A percentile compares a stretch with the other conserved stretches of the same genome.
Conservation (phyloP, 768 basidiomycete species). For the Dendrothele bispora region DNA sequence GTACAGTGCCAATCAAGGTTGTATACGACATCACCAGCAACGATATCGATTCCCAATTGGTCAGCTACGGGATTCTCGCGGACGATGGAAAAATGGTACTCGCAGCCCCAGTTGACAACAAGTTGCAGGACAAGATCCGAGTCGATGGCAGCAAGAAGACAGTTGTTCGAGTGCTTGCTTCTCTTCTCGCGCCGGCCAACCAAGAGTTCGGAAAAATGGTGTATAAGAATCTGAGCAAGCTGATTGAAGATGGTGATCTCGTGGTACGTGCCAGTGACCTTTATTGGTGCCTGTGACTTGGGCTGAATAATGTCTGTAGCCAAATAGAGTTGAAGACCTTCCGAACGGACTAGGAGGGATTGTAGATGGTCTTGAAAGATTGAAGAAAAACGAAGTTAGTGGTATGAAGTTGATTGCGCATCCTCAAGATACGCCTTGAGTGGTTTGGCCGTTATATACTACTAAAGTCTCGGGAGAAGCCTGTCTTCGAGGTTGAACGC, state of each 20-base stretch:
- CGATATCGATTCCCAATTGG: neutral
- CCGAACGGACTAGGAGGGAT: conserved; percentile 2
- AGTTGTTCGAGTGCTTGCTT: neutral
- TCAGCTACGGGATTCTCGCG: neutral
- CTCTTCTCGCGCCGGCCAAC: neutral
- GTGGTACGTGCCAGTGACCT: neutral
- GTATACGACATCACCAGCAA: neutral
- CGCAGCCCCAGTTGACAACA: neutral
- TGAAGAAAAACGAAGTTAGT: neutral
- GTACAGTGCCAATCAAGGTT: neutral
- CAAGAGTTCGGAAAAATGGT: neutral
- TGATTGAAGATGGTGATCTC: neutral
- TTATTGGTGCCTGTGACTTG: neutral
- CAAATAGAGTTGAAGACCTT: neutral
- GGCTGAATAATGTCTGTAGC: neutral
- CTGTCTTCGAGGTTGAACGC: no score
- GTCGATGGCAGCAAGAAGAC: neutral
- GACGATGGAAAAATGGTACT: conserved; percentile 5
- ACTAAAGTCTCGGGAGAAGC: no score
- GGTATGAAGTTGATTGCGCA: conserved; percentile 4
- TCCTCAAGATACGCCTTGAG: neutral
- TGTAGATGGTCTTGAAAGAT: conserved; percentile 1
- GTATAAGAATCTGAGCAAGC: conserved; percentile 1
- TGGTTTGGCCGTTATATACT: no score
- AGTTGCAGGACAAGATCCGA: neutral